A percentile compares a stretch with the other conserved stretches of the same genome.
phyloP scores from a whole-genome alignment of 306 rosid genomes.

The Quercus glauca region DNA sequence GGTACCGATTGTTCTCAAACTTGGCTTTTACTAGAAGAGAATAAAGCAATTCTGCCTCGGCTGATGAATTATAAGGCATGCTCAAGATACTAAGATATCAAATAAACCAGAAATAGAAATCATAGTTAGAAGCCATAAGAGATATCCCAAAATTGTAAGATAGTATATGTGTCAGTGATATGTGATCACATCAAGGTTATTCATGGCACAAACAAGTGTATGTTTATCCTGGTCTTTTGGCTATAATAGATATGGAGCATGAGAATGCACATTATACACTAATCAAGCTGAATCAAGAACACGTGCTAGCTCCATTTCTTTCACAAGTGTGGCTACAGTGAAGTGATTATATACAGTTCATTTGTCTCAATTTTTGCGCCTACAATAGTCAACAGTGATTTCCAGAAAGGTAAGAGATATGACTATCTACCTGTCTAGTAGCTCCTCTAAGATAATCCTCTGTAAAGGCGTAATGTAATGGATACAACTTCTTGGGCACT shows the following conservation, averaged over 20 bases:
- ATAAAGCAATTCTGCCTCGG: slow-evolving; percentile 75
- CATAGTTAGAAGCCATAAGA: background rate
- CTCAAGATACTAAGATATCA: slow-evolving; percentile 52
- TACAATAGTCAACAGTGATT: background rate
- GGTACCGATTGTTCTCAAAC: slow-evolving; percentile 80
- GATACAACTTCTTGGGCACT: slow-evolving; percentile 90
- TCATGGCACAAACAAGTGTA: background rate
- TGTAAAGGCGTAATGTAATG: slow-evolving; percentile 90
- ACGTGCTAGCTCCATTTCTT: background rate
- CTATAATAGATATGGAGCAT: background rate
- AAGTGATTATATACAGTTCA: background rate
- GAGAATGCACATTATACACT: background rate
- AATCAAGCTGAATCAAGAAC: slow-evolving; percentile 7
- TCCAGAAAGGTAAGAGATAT: background rate
- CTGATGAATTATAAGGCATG: slow-evolving; percentile 63
- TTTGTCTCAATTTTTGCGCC: background rate
- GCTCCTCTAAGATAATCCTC: slow-evolving; percentile 79
- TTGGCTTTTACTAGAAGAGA: slow-evolving; percentile 75
- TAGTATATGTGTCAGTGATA: background rate
- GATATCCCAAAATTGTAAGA: slow-evolving; percentile 1
- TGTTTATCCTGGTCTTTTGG: background rate
- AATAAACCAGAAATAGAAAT: slow-evolving; percentile 14
- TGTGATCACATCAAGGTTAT: background rate
- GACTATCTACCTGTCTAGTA: slow-evolving; percentile 62
- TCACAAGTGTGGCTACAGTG: background rate